phyloP scores from a whole-genome alignment of 192 early-diverging fungal species.

The Entomortierella beljakovae region DNA sequence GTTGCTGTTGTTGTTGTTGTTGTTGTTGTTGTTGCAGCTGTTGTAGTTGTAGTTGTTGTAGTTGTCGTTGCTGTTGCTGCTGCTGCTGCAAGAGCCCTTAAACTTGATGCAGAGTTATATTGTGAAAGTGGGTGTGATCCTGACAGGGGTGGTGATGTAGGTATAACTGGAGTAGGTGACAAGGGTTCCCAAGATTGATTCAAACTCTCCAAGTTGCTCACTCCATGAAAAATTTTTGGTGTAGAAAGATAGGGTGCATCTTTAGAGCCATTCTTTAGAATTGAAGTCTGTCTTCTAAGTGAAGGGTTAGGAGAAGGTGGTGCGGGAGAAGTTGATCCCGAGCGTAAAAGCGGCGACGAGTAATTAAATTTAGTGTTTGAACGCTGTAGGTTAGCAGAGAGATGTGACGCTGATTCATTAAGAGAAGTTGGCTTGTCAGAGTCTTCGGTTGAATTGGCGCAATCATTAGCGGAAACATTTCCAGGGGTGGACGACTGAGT shows the following conservation, averaged over 20 bases:
- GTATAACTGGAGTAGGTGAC: background rate
- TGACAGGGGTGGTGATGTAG: slow-evolving; percentile 5
- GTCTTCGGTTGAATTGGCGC: slow-evolving; percentile 3
- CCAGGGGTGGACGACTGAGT: slow-evolving; percentile 11
- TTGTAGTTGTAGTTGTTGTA: slow-evolving; percentile 36
- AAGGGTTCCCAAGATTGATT: slow-evolving; percentile 45
- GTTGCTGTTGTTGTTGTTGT: slow-evolving; percentile 4
- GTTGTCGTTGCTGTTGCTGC: slow-evolving; percentile 17
- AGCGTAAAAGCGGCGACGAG: slow-evolving; percentile 35
- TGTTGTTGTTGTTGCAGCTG: background rate
- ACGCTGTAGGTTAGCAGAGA: slow-evolving; percentile 13
- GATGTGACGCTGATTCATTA: slow-evolving; percentile 1
- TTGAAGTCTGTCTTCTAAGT: slow-evolving; percentile 38
- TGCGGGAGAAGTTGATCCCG: slow-evolving; percentile 24
- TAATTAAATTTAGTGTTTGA: slow-evolving; percentile 44
- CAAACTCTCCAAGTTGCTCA: slow-evolving; percentile 28
- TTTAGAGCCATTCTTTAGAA: slow-evolving; percentile 50
- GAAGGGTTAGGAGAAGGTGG: slow-evolving; percentile 18
- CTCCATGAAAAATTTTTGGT: slow-evolving; percentile 11
- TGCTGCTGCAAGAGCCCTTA: slow-evolving; percentile 31
- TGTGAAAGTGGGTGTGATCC: slow-evolving; percentile 23
- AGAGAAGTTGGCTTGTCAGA: slow-evolving; percentile 5
- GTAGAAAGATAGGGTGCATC: slow-evolving; percentile 43
- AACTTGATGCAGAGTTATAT: slow-evolving; percentile 40
- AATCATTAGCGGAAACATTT: background rate